Evolutionary conservation across 371 early-diverging fungal species (phyloP).

Genomic region (Rhizopus stolonifer): DNA sequence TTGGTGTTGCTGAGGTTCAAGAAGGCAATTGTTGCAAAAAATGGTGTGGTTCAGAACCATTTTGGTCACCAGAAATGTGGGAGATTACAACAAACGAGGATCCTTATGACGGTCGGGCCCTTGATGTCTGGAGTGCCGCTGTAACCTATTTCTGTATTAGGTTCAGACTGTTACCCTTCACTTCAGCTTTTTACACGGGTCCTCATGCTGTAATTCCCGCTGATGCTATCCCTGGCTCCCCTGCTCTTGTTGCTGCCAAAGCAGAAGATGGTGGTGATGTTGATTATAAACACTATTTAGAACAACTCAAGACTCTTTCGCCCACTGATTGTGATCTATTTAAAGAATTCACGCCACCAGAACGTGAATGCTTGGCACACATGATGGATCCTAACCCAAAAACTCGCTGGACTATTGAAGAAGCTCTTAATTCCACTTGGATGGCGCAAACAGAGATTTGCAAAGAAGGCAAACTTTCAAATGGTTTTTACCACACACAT

Average conservation of each 20-base stretch:
- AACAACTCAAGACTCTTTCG: constrained; percentile 26
- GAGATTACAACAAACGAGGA: constrained; percentile 46
- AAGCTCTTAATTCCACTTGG: constrained; percentile 85
- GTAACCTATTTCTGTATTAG: constrained; percentile 81
- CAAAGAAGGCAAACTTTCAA: constrained; percentile 31
- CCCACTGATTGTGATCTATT: constrained; percentile 30
- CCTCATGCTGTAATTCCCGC: constrained; percentile 16
- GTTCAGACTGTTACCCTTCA: constrained; percentile 65
- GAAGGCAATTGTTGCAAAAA: constrained; percentile 76
- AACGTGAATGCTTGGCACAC: constrained; percentile 32
- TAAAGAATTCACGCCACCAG: constrained; percentile 21
- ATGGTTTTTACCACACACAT: constrained; percentile 34
- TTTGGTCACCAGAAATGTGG: constrained; percentile 86
- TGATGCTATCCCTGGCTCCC: constrained; percentile 27
- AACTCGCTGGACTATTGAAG: constrained; percentile 73
- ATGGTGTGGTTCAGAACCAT: constrained; percentile 85
- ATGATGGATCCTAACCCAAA: constrained; percentile 73
- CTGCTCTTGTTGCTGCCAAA: constrained; percentile 32
- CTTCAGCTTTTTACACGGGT: constrained; percentile 38
- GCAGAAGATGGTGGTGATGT: constrained; percentile 33
- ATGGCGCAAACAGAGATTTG: constrained; percentile 47
- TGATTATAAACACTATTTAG: constrained; percentile 28
- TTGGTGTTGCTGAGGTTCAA: constrained; percentile 94
- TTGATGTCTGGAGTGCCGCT: constrained; percentile 88
- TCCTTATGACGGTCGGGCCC: constrained; percentile 71